These are phyloP conservation scores for Trichothecium sympodiale DNA, from an alignment of 2,329 filamentous ascomycete species.

Conservation along the genomic window DNA sequence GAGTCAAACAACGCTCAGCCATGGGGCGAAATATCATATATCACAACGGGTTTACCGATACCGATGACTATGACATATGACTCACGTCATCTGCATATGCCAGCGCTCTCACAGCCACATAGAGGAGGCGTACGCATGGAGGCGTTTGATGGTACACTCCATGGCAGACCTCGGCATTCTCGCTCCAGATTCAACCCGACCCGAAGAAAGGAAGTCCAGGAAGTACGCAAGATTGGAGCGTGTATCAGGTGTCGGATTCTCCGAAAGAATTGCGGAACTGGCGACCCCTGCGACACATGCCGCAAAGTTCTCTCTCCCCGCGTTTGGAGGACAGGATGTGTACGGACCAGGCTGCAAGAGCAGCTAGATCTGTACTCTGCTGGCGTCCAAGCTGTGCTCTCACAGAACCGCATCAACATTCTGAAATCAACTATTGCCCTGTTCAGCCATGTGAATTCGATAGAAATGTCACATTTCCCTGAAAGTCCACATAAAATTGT, in stretches of 20 bases:
- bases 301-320: conserved; percentile 51
- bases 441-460: conserved; percentile 33
- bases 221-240: conserved; percentile 52
- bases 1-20: conserved; percentile 25
- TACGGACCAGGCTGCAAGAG: conserved; percentile 50
- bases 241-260: conserved; percentile 56
- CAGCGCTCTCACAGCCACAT: conserved; percentile 20
- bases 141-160: conserved; percentile 26
- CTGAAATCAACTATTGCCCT: conserved; percentile 40
- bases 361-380: conserved; percentile 53
- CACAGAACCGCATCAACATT: conserved; percentile 46
- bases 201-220: conserved; percentile 53
- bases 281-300: conserved; percentile 52
- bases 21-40: conserved; percentile 43
- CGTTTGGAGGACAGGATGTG: conserved; percentile 54
- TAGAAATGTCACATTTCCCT: conserved; percentile 51
- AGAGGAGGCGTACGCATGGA: conserved; percentile 45
- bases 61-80: conserved; percentile 20
- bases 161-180: conserved; percentile 40
- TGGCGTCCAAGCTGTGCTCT: conserved; percentile 50
- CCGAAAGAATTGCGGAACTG: conserved; percentile 55
- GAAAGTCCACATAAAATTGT: conserved; percentile 32
- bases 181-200: conserved; percentile 46
- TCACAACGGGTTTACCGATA: conserved; percentile 24
- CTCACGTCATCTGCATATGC: conserved; percentile 14